phyloP scores from a whole-genome alignment of 139 green algal genomes.

The Spirogloea muscicola region DNA sequence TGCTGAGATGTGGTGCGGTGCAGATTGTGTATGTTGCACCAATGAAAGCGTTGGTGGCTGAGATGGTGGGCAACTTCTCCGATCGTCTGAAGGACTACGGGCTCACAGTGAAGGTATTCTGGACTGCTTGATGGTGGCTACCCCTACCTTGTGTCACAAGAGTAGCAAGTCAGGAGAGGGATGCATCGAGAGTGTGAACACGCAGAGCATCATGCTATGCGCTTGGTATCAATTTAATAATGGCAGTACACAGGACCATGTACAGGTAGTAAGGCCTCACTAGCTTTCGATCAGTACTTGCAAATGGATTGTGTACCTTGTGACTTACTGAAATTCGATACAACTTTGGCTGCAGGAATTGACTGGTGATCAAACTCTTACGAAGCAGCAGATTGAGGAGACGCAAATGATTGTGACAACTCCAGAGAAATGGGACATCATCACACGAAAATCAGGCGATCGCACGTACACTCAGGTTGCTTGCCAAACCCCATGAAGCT shows the following conservation, averaged over 20 bases:
- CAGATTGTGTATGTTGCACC: conserved; percentile 98
- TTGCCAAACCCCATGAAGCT: conserved; percentile 70
- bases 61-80: conserved; percentile 91
- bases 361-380: conserved; percentile 58
- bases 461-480: conserved; percentile 90
- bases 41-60: conserved; percentile 98
- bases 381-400: conserved; percentile 86
- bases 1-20: too few species aligned
- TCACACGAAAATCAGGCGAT: conserved; percentile 93
- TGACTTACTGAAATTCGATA: too few species aligned
- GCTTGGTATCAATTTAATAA: too few species aligned
- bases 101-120: conserved; percentile 55
- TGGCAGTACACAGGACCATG: too few species aligned
- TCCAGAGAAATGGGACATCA: conserved; percentile 99
- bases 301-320: too few species aligned
- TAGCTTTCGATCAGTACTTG: too few species aligned
- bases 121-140: conserved; percentile 90
- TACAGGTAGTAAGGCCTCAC: too few species aligned
- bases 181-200: conserved; percentile 78
- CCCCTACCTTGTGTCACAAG: conserved; percentile 29
- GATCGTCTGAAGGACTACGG: conserved; percentile 51
- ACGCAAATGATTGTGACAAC: conserved; percentile 96
- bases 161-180: conserved; percentile 83
- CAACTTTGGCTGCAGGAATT: too few species aligned
- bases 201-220: too few species aligned